Conservation (phyloP, 805 yeast species). For the Yarrowia keelungensis region DNA sequence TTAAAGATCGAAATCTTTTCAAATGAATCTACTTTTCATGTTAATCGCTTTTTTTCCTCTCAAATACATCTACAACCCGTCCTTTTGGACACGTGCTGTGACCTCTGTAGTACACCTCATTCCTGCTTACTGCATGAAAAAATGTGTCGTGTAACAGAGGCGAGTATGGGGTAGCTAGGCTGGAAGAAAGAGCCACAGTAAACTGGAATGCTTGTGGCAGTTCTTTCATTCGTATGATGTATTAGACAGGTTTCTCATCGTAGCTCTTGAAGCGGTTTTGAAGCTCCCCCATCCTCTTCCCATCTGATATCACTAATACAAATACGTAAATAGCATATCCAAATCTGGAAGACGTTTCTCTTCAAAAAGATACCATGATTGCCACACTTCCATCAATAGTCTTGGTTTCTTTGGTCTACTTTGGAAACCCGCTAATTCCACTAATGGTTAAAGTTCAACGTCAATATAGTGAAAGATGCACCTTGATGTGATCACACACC, state of each 20-base stretch:
- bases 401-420: no score
- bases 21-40: no score
- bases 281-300: no score
- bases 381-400: no score
- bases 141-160: neutral
- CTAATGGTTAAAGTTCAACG: neutral
- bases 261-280: neutral
- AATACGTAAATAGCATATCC: no score
- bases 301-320: no score
- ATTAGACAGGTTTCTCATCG: neutral
- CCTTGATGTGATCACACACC: no score
- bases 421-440: neutral
- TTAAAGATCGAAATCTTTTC: no score
- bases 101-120: slow-evolving; percentile 14
- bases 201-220: no score
- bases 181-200: no score
- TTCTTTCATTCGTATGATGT: no score
- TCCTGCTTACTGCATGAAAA: slow-evolving; percentile 27
- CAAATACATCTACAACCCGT: neutral
- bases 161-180: neutral
- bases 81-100: neutral
- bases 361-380: neutral
- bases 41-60: no score
- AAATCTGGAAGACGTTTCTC: neutral
- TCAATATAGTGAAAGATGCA: neutral